phyloP scores from a whole-genome alignment of 768 basidiomycete genomes.

The Hysterangium stoloniferum region DNA sequence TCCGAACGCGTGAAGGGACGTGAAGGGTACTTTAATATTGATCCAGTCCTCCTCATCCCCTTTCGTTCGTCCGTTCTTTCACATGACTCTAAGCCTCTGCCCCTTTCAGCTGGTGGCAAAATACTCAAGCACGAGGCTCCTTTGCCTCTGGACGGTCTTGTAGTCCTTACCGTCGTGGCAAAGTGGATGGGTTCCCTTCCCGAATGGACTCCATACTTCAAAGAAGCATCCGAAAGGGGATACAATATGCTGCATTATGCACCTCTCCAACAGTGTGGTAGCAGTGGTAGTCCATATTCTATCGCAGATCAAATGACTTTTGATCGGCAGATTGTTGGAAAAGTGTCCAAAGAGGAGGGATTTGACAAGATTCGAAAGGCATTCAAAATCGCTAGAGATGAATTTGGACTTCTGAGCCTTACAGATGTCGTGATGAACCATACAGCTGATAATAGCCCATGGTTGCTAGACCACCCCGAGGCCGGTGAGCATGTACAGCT shows the following conservation, averaged over 20 bases:
- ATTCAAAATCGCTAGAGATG: constrained; percentile 63
- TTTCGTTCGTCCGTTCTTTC: constrained; percentile 70
- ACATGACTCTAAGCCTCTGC: constrained; percentile 40
- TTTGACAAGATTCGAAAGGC: constrained; percentile 51
- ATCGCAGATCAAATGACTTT: constrained; percentile 71
- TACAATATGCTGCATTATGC: constrained; percentile 99
- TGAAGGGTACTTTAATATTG: constrained; percentile 94
- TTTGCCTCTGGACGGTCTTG: constrained; percentile 80
- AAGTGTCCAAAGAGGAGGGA: constrained; percentile 41
- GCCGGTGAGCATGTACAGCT: constrained; percentile 51
- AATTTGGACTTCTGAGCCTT: constrained; percentile 82
- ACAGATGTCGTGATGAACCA: constrained; percentile 98
- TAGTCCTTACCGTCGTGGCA: constrained; percentile 84
- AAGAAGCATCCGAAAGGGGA: constrained; percentile 78
- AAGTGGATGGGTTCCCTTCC: constrained; percentile 94
- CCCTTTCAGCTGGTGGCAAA: constrained; percentile 38
- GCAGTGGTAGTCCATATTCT: constrained; percentile 88
- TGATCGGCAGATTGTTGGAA: constrained; percentile 20
- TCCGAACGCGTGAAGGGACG: constrained; percentile 66
- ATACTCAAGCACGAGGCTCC: constrained; percentile 48
- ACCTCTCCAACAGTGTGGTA: constrained; percentile 86
- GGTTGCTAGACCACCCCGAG: constrained; percentile 92
- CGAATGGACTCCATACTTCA: constrained; percentile 73
- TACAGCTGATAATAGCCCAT: constrained; percentile 88
- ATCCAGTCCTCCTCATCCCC: constrained; percentile 76